A percentile compares a stretch with the other conserved stretches of the same genome.
These are phyloP conservation scores for Penicillium sp. DNA, from an alignment of 2,329 filamentous ascomycete species.

Conservation along the genomic window DNA sequence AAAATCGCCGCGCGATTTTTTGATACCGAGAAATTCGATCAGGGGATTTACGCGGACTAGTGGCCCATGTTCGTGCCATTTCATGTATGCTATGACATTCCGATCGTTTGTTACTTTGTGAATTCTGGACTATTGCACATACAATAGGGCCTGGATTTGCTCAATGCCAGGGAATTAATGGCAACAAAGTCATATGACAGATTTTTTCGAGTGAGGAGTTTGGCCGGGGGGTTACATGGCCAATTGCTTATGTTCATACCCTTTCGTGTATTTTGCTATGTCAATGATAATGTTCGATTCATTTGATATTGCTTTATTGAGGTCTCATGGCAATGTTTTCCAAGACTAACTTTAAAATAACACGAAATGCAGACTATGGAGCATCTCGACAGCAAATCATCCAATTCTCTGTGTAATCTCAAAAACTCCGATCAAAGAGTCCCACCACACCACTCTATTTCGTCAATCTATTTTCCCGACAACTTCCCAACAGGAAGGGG, in stretches of 20 bases:
- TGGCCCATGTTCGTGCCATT: not conserved
- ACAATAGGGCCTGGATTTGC: constrained; percentile 75
- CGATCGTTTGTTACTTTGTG: not conserved
- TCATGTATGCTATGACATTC: not conserved
- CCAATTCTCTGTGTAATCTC: not conserved
- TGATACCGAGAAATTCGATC: constrained; percentile 76
- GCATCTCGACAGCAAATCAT: not conserved
- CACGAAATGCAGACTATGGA: not conserved
- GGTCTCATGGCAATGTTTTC: not conserved
- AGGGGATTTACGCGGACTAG: constrained; percentile 53
- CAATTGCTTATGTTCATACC: constrained; percentile 11
- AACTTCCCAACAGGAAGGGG: not conserved
- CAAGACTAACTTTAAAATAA: not conserved
- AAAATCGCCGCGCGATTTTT: constrained; percentile 79
- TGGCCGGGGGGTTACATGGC: constrained; percentile 59
- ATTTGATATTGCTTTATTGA: not conserved
- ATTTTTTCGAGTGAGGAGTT: constrained; percentile 74
- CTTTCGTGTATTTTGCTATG: not conserved
- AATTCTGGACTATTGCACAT: not conserved
- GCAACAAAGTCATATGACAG: constrained; percentile 74
- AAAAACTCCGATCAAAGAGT: constrained; percentile 17
- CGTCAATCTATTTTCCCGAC: not conserved
- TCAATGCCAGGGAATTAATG: constrained; percentile 88
- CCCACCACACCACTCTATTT: not conserved
- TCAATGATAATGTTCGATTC: not conserved